These are phyloP conservation scores for Phytopythium chamaehyphon DNA, from an alignment of 352 stramenopile species.

Conservation along the genomic window DNA sequence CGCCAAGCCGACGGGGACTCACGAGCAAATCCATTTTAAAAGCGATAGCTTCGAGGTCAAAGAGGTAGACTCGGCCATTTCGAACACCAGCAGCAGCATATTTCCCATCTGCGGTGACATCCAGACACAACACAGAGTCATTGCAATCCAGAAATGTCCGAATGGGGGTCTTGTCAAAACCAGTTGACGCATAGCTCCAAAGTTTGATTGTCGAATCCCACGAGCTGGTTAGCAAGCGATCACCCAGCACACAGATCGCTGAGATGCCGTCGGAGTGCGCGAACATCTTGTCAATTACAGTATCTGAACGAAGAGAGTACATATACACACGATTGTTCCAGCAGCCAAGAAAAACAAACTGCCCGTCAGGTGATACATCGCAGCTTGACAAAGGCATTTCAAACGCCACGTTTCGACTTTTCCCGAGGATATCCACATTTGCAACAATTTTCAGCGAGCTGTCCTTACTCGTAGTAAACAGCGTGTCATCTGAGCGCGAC, in stretches of 20 bases:
- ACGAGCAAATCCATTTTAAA: conserved; percentile 32
- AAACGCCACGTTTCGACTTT: conserved; percentile 25
- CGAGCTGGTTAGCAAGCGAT: conserved; percentile 66
- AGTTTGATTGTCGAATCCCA: conserved; percentile 77
- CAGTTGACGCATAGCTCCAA: conserved; percentile 59
- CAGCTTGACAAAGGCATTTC: conserved; percentile 57
- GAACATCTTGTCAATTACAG: conserved; percentile 54
- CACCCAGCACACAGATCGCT: conserved; percentile 51
- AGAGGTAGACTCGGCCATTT: conserved; percentile 56
- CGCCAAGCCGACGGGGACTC: conserved; percentile 23
- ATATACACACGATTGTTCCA: conserved; percentile 81
- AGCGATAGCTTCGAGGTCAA: conserved; percentile 22
- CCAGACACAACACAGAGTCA: conserved; percentile 62
- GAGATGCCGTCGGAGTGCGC: conserved; percentile 71
- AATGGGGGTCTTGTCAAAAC: conserved; percentile 44
- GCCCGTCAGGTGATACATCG: conserved; percentile 65
- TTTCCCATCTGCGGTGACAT: conserved; percentile 48
- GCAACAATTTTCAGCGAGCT: conserved; percentile 52
- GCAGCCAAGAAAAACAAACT: conserved; percentile 52
- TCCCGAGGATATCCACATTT: conserved; percentile 15
- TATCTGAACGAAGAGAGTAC: conserved; percentile 50
- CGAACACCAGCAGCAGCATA: conserved; percentile 48
- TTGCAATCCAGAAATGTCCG: conserved; percentile 58
- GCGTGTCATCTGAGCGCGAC: conserved; percentile 33
- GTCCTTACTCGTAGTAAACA: conserved; percentile 77